Percentiles rank a stretch among this genome's conserved stretches.
These are phyloP conservation scores for Chiua virens DNA, from an alignment of 768 basidiomycete genomes.

Conservation along the genomic window DNA sequence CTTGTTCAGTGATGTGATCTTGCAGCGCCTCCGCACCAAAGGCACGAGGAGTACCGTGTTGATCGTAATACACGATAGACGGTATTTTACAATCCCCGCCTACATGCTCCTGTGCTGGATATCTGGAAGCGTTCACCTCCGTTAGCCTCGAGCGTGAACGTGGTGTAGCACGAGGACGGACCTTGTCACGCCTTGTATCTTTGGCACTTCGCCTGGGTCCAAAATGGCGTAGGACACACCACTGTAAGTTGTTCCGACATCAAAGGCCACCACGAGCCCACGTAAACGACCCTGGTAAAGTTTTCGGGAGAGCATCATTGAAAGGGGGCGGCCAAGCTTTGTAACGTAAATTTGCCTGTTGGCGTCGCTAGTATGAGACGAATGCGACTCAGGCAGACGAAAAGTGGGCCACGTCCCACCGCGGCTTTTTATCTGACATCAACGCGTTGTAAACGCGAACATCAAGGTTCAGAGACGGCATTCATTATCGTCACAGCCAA, in stretches of 20 bases:
- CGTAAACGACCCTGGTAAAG: constrained; percentile 38
- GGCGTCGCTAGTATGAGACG: background rate
- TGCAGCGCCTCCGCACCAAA: constrained; percentile 46
- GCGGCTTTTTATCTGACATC: constrained; percentile 21
- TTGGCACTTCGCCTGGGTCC: constrained; percentile 38
- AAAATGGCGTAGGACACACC: constrained; percentile 44
- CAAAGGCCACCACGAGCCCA: constrained; percentile 39
- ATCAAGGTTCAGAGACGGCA: constrained; percentile 4
- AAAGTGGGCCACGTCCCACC: background rate
- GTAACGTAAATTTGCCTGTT: constrained; percentile 9
- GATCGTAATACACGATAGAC: constrained; percentile 47
- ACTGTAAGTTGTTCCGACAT: constrained; percentile 43
- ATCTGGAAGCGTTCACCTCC: constrained; percentile 18
- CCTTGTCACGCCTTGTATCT: constrained; percentile 36
- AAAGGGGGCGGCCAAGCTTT: background rate
- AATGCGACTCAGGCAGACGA: background rate
- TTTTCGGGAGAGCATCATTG: constrained; percentile 34
- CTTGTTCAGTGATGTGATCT: constrained; percentile 38
- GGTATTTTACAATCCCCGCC: constrained; percentile 50
- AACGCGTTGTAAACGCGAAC: background rate
- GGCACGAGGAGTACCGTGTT: constrained; percentile 37
- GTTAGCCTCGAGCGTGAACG: constrained; percentile 5
- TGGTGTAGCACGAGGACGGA: constrained; percentile 18
- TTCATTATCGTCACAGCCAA: background rate
- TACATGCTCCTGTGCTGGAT: constrained; percentile 43